phyloP scores from a whole-genome alignment of 2,329 filamentous ascomycete species.

The Gyromitra esculenta region DNA sequence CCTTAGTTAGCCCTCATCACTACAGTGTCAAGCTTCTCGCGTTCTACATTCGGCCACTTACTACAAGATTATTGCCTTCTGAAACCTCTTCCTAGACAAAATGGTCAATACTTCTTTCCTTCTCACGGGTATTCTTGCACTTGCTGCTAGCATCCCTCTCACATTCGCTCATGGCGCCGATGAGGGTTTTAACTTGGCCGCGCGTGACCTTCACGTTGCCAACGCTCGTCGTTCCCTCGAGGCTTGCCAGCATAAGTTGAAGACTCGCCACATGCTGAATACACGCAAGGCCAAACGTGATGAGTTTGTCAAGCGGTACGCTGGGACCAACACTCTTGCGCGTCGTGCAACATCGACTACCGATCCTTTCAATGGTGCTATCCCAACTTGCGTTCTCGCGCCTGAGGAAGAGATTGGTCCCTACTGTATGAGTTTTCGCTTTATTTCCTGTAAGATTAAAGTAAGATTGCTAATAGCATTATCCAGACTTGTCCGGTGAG shows the following conservation, averaged over 20 bases:
- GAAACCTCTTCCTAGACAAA: neutral
- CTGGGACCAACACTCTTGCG: neutral
- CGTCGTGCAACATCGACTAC: neutral
- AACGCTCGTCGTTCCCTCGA: slow-evolving; percentile 40
- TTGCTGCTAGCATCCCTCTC: slow-evolving; percentile 10
- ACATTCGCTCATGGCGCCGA: slow-evolving; percentile 10
- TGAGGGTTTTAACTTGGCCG: neutral
- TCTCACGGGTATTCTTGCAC: slow-evolving; percentile 22
- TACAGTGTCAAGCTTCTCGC: neutral
- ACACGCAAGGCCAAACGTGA: slow-evolving; percentile 32
- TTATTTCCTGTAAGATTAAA: neutral
- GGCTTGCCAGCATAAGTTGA: slow-evolving; percentile 35
- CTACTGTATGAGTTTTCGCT: slow-evolving; percentile 59
- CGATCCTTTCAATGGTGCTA: slow-evolving; percentile 30
- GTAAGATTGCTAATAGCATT: neutral
- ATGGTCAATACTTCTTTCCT: slow-evolving; percentile 29
- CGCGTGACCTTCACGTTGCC: slow-evolving; percentile 19
- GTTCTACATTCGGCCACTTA: neutral
- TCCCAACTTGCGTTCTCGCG: slow-evolving; percentile 63
- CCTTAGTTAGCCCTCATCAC: neutral
- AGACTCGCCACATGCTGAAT: slow-evolving; percentile 13
- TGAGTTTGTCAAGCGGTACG: slow-evolving; percentile 34
- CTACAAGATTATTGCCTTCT: neutral
- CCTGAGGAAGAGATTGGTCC: slow-evolving; percentile 66
- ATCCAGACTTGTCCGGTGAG: slow-evolving; percentile 57